These are phyloP conservation scores for Metschnikowia lachancei DNA, from an alignment of 805 yeast species.

Conservation along the genomic window DNA sequence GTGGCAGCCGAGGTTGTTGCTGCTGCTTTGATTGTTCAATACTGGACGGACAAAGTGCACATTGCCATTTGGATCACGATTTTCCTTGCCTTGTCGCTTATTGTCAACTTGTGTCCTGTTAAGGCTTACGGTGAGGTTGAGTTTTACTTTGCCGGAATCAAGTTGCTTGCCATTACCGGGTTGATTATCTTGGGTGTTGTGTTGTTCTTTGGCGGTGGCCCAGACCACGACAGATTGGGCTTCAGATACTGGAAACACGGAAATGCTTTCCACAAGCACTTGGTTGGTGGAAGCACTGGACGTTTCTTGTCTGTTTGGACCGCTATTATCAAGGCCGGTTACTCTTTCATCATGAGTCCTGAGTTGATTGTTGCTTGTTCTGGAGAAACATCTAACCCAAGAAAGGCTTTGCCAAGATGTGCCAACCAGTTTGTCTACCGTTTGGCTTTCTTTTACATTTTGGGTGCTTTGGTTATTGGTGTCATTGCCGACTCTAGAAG, in stretches of 20 bases:
- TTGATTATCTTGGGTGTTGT: constrained; percentile 22
- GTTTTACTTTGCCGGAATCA: constrained; percentile 21
- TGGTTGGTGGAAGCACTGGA: constrained; percentile 31
- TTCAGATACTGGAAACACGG: constrained; percentile 23
- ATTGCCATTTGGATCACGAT: constrained; percentile 42
- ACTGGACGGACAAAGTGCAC: constrained; percentile 25
- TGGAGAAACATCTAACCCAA: constrained; percentile 58
- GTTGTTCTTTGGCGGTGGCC: constrained; percentile 23
- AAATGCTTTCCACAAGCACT: constrained; percentile 41
- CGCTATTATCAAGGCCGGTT: constrained; percentile 28
- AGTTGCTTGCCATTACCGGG: constrained; percentile 21
- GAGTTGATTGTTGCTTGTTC: constrained; percentile 54
- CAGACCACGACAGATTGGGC: constrained; percentile 21
- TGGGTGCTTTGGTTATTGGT: constrained; percentile 42
- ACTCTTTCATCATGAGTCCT: constrained; percentile 38
- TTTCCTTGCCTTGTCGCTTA: constrained; percentile 17
- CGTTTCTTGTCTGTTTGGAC: constrained; percentile 25
- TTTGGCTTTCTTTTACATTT: constrained; percentile 40
- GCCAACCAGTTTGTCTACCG: constrained; percentile 56
- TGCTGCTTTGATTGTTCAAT: constrained; percentile 19
- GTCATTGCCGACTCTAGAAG: constrained; percentile 34
- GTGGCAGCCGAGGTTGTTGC: constrained; percentile 23
- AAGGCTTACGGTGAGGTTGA: constrained; percentile 20
- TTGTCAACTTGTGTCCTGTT: constrained; percentile 20
- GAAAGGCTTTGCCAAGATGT: constrained; percentile 61